Evolutionary conservation across 345 rosid species (phyloP).

Genomic region (Limnanthes douglasii): DNA sequence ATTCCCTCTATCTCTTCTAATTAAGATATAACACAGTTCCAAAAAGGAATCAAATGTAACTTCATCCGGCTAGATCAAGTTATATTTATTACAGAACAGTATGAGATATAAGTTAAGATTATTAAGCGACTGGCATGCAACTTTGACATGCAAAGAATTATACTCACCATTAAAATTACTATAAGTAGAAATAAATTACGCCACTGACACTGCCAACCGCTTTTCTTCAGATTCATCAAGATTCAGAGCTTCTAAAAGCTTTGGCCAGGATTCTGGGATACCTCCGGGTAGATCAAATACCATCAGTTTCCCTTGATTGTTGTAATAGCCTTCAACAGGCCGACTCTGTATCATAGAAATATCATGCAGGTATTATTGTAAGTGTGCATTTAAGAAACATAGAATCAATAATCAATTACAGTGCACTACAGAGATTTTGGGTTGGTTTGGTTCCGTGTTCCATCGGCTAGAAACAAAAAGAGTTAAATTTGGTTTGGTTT

Average conservation of each 20-base stretch:
- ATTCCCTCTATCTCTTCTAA: constrained; percentile 11
- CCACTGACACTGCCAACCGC: constrained; percentile 55
- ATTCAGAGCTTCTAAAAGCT: constrained; percentile 73
- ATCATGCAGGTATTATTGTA: neutral
- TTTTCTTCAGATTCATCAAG: constrained; percentile 68
- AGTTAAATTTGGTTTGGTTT: neutral
- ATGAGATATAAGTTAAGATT: too few species aligned
- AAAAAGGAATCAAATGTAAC: constrained; percentile 4
- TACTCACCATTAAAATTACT: constrained; percentile 16
- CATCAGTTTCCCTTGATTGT: constrained; percentile 47
- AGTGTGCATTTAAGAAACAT: too few species aligned
- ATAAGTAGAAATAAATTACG: constrained; percentile 1
- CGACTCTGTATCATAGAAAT: constrained; percentile 41
- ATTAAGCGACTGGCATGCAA: too few species aligned
- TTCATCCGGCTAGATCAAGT: constrained; percentile 15
- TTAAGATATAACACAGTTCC: constrained; percentile 12
- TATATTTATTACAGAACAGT: constrained; percentile 40
- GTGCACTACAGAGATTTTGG: too few species aligned
- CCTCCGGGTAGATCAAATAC: constrained; percentile 92
- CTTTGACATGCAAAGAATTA: constrained; percentile 42
- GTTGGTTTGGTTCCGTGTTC: too few species aligned
- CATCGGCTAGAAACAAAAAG: too few species aligned
- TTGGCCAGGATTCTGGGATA: constrained; percentile 94
- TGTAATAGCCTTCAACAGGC: constrained; percentile 82
- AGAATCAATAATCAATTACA: too few species aligned